phyloP scores from a whole-genome alignment of 1,139 yeast genomes.

The Pichia sp. region DNA sequence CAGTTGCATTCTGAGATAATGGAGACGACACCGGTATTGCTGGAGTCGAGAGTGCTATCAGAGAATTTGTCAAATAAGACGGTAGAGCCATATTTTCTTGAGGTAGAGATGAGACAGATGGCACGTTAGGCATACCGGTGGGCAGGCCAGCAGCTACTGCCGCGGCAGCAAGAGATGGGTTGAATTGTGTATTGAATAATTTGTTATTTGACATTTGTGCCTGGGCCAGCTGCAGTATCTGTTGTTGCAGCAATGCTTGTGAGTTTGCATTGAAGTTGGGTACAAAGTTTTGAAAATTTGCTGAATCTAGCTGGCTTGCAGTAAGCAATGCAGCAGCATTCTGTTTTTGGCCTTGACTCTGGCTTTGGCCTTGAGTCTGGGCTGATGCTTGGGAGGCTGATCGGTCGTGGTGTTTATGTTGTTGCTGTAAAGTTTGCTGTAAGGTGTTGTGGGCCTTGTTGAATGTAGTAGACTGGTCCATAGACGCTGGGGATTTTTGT shows the following conservation, averaged over 20 bases:
- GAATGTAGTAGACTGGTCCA: background rate
- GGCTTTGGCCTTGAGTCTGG: background rate
- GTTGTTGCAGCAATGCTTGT: conserved; percentile 13
- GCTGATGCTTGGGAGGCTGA: background rate
- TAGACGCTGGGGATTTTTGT: conserved; percentile 5
- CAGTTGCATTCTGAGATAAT: background rate
- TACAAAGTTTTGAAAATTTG: conserved; percentile 4
- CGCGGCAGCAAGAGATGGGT: conserved; percentile 6
- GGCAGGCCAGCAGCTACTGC: conserved; percentile 4
- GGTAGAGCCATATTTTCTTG: conserved; percentile 2
- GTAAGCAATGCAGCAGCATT: background rate
- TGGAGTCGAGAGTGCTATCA: background rate
- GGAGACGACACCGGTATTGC: background rate
- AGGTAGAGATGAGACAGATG: background rate
- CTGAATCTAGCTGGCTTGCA: conserved; percentile 1
- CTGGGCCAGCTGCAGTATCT: conserved; percentile 13
- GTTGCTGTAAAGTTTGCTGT: conserved; percentile 1
- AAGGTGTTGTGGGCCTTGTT: background rate
- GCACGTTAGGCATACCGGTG: conserved; percentile 1
- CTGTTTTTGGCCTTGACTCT: background rate
- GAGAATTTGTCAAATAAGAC: conserved; percentile 1
- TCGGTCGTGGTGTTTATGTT: background rate
- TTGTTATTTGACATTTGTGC: conserved; percentile 5
- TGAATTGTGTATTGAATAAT: conserved; percentile 4
- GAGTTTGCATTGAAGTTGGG: conserved; percentile 10